These are phyloP conservation scores for Triticum monococcum DNA, from an alignment of 176 grass and related monocot species.

Conservation along the genomic window DNA sequence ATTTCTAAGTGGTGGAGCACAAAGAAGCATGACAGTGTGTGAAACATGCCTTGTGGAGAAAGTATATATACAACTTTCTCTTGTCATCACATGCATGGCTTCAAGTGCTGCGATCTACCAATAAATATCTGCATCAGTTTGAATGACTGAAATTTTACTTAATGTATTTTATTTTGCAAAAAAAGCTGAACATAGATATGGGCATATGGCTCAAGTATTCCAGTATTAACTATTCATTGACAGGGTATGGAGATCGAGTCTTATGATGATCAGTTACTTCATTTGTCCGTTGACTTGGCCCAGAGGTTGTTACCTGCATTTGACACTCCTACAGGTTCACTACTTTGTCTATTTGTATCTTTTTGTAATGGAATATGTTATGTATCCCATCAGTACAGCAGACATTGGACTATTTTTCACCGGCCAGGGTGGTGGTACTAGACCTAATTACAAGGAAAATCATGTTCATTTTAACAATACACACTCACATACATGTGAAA, in stretches of 20 bases:
- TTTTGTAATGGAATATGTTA: constrained; percentile 16
- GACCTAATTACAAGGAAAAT: background rate
- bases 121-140: background rate
- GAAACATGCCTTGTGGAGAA: background rate
- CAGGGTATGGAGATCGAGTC: constrained; percentile 94
- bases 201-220: background rate
- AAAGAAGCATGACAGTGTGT: background rate
- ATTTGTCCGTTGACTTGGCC: constrained; percentile 88
- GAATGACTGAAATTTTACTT: background rate
- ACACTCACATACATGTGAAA: background rate
- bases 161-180: background rate
- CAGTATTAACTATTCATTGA: constrained; percentile 18
- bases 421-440: background rate
- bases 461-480: background rate
- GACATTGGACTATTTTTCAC: constrained; percentile 3
- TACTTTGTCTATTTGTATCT: constrained; percentile 26
- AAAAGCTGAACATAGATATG: background rate
- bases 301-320: constrained; percentile 88
- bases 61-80: background rate
- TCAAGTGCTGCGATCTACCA: background rate
- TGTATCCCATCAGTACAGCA: background rate
- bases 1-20: background rate
- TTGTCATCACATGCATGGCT: background rate
- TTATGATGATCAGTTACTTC: constrained; percentile 86
- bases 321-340: constrained; percentile 95